Evolutionary conservation across 192 early-diverging fungal species (phyloP).

Genomic region (Coemansia reversa): DNA sequence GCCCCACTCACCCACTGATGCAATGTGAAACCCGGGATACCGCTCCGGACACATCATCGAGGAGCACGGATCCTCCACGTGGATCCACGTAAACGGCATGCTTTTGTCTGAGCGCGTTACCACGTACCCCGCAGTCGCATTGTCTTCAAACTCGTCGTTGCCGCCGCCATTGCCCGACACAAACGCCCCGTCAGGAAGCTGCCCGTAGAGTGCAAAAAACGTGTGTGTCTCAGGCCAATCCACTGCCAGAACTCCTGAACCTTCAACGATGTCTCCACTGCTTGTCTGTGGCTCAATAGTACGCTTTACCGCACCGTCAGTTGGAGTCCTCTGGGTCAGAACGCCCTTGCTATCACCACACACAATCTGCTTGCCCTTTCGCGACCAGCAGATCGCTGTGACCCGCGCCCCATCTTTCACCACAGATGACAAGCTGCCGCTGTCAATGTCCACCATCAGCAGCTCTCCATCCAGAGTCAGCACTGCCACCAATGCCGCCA

Average conservation of each 20-base stretch:
- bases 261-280: conserved; percentile 24
- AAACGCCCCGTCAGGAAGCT: conserved; percentile 33
- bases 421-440: conserved; percentile 30
- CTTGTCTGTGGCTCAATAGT: conserved; percentile 49
- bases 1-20: conserved; percentile 60
- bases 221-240: conserved; percentile 74
- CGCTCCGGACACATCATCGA: conserved; percentile 55
- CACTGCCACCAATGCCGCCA: conserved; percentile 55
- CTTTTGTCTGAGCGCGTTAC: conserved; percentile 57
- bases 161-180: conserved; percentile 31
- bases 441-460: conserved; percentile 43
- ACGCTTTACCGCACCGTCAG: conserved; percentile 61
- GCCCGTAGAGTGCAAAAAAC: conserved; percentile 68
- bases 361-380: conserved; percentile 87
- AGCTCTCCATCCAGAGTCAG: conserved; percentile 50
- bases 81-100: conserved; percentile 52
- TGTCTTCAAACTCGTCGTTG: conserved; percentile 39
- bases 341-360: conserved; percentile 64
- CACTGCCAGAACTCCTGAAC: conserved; percentile 60
- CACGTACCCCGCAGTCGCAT: conserved; percentile 57
- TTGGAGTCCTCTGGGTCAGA: conserved; percentile 63
- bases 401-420: conserved; percentile 17
- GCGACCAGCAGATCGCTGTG: conserved; percentile 77
- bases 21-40: conserved; percentile 60
- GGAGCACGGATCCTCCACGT: conserved; percentile 60